Base-by-base conservation (phyloP, 371 early-diverging fungal genomes). In the Nematocida sp. region DNA sequence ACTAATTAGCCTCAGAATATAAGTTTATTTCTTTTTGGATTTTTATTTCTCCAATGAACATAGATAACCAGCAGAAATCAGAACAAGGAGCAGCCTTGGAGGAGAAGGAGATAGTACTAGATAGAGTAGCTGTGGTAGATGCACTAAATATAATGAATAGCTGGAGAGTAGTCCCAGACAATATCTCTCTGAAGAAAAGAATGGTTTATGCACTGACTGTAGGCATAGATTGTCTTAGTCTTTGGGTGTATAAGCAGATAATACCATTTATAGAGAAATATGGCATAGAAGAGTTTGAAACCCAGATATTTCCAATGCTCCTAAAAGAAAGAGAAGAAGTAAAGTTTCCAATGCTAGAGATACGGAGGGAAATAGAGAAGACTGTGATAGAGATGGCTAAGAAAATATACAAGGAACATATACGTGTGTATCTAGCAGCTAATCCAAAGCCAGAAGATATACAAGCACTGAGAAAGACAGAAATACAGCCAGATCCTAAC, bases 241-340 rank as follows among this genome's bases (percentile, higher is more conserved):
- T 60, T 17, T 70, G 74, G 74, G 74, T 60, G 38, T 57, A 70
- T 27, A 70, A 70, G 53, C 74, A 70, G 35, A 57, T 70, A 23
- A 29, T 70, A 7, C 74, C 74, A 19, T 70, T 57, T 52, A 41
- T 61, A 25, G 62, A 58, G 15, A 40, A 34, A 19, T 60, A 57
- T 53, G 74, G 74, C 3, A 25, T 57, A 9, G 74, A 25, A 1
- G 74, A 70, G 63, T 70, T 70, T 49, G 74, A 70, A 45, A 51
- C 31, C 5, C 15, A 21, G 5, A 61, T 70, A 15, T 60, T 70
- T 38, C 74, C 74, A 32, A 57, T 31, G 46, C 55, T 70, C 7
- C 27, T 70, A 21, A 46, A 32, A 23, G 40, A 17, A 1, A 75
- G 46, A 17, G 40, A 34, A 35, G 46, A 70, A 35, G 15, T 32